These are phyloP conservation scores for Oldenlandia corymbosa DNA, from an alignment of 257 asterid species.

Conservation along the genomic window DNA sequence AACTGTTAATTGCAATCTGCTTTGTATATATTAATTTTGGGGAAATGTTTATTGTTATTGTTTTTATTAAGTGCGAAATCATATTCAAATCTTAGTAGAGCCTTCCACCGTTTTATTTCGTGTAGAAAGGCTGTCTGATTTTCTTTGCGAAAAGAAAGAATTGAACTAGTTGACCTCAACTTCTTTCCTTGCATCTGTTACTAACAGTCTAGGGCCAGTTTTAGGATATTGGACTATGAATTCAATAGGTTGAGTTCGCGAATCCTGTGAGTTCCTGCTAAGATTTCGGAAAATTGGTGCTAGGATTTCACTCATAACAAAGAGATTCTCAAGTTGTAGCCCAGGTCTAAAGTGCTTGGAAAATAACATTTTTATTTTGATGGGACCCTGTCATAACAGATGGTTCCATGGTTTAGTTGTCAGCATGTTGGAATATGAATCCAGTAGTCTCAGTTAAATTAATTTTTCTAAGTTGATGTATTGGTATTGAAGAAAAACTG, in stretches of 20 bases:
- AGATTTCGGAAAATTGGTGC: too few species aligned
- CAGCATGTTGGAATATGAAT: slow-evolving; percentile 7
- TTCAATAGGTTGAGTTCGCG: too few species aligned
- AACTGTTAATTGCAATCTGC: background rate
- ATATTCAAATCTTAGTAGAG: background rate
- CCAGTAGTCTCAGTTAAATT: slow-evolving; percentile 11
- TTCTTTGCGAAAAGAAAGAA: background rate
- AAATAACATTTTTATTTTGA: too few species aligned
- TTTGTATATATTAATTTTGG: background rate
- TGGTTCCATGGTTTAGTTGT: slow-evolving; percentile 9
- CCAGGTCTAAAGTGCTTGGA: too few species aligned
- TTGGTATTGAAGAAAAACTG: too few species aligned
- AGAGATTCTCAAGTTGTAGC: too few species aligned
- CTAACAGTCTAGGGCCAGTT: background rate
- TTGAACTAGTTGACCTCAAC: background rate
- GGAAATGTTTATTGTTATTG: background rate
- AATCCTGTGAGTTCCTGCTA: too few species aligned
- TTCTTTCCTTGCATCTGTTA: background rate
- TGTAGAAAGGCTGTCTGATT: background rate
- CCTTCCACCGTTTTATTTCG: background rate
- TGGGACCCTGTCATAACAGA: background rate
- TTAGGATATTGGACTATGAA: background rate
- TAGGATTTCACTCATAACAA: too few species aligned
- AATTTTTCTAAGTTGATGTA: too few species aligned
- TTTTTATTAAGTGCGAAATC: background rate